Evolutionary conservation across 2,329 filamentous ascomycete genomes (phyloP), one percentile per base, ranked within the genome.

Genomic region (Fusarium xylarioides): DNA sequence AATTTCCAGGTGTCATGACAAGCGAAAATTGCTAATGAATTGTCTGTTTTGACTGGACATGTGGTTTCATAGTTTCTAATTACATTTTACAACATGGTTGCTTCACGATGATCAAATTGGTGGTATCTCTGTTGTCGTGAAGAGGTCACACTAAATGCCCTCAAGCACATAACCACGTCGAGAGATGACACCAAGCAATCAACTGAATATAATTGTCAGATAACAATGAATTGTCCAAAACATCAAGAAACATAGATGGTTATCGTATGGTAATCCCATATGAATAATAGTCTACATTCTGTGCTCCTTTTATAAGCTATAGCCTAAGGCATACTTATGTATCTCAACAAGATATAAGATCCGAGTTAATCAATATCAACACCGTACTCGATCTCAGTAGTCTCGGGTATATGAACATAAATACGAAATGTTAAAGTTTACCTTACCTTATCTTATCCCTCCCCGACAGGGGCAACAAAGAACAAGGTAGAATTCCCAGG

Each of bases 401-500:
- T 16, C 11, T 12, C 56, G 42, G 49, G 23, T 26, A 11, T 11
- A 11, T 11, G 8, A 37, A 34, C 34, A 37, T 35, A 32, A 53
- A 71, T 46, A 59, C 44, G 53, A 55, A 37, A 44, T 63, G n/a
- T 40, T 47, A 28, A 63, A 61, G 23, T 34, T 60, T 42, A 23
- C 32, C 35, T 30, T 40, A 34, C 32, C 35, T 30, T 47, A 34
- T 38, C n/a, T 59, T 40, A 59, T 59, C 30, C 42, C 18, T 34
- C 42, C 8, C 30, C 19, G 28, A 59, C 70, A 73, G 66, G 62
- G 70, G 54, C 34, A 26, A 60, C 44, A 46, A 23, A 34, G 55
- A 50, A 37, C 6, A 28, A 38, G 28, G 38, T 46, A 35, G 23
- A 50, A 56, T 54, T 34, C 53, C 35, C 46, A 54, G 61, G 47